Conservation (phyloP, 805 yeast genomes). For the Komagataella pseudopastoris region DNA sequence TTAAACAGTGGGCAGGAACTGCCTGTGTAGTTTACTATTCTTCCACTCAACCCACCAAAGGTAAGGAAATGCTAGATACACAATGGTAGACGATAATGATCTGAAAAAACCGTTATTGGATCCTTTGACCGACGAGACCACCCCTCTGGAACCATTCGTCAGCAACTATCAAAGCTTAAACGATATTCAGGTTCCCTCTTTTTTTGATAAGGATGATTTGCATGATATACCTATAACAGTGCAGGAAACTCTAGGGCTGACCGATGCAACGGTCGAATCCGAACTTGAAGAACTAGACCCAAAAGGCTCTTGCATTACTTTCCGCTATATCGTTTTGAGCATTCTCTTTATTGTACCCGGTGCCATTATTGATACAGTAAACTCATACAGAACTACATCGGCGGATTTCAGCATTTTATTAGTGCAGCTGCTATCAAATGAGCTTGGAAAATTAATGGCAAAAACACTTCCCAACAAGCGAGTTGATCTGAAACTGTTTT, state of each 20-base stretch:
- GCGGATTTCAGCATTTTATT: conserved; percentile 39
- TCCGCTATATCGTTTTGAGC: conserved; percentile 21
- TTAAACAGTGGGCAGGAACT: neutral
- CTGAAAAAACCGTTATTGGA: neutral
- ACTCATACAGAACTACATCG: conserved; percentile 17
- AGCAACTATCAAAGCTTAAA: conserved; percentile 45
- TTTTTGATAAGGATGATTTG: neutral
- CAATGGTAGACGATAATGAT: neutral
- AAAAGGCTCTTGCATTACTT: conserved; percentile 16
- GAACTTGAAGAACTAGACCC: conserved; percentile 8
- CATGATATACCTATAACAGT: neutral
- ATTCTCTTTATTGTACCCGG: conserved; percentile 23
- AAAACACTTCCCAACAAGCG: conserved; percentile 21
- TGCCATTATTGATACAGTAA: conserved; percentile 24
- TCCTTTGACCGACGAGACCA: neutral
- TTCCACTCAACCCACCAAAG: neutral
- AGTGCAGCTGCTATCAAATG: conserved; percentile 35
- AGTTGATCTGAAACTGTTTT: conserved; percentile 6
- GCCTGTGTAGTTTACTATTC: neutral
- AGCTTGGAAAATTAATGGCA: conserved; percentile 33
- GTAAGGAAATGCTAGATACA: neutral
- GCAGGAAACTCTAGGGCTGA: neutral
- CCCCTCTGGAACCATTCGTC: conserved; percentile 39
- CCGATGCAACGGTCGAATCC: neutral
- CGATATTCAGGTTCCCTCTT: conserved; percentile 50